Evolutionary conservation across 495 filamentous ascomycete species (phyloP), one percentile per base, ranked within the genome.

Genomic region (Lichenothelia convexa): DNA sequence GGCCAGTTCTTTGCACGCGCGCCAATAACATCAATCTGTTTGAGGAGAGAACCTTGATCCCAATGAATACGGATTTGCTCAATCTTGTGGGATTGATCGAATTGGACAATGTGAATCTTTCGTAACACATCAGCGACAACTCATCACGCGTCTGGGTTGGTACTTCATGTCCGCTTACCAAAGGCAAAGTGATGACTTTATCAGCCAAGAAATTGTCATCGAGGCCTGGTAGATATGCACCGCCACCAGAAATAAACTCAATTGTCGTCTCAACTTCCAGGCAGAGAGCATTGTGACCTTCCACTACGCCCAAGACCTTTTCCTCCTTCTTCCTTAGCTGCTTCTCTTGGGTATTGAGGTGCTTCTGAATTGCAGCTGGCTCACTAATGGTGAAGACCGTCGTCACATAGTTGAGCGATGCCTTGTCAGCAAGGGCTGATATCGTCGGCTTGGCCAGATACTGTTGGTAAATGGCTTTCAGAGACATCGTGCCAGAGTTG

Each of bases 181-280:
- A 71, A 39, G 81, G 76, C 45, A 95, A 71, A 26, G 68, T 75
- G 32, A 81, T 81, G 44, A 71, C 71, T 42, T 76, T 75, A 55
- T 95, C 91, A 36, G 77, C 62, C 35, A 97, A 57, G 55, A 95
- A 92, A 60, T 93, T 93, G 63, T 95, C 85, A 41, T 95, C 89
- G 33, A 97, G 60, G 32, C 70, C 71, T 13, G 87, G 91, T 21
- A 97, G 71, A 59, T 86, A 97, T 30, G 78, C 68, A 27, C 85
- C 91, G 41, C 87, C 89, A 36, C 77, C 71, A 40, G 59, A 65
- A 18, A 76, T 39, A 50, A 97, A 93, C 49, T 91, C 81, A 13
- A 97, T 51, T 5, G 73, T 75, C 9, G 80, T 87, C 48, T 93
- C 79, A 43, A 82, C 60, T 53, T 93, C 86, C 21, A 81, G 49